Conservation (phyloP, 306 rosid species). For the Prinsepia uniflora region DNA sequence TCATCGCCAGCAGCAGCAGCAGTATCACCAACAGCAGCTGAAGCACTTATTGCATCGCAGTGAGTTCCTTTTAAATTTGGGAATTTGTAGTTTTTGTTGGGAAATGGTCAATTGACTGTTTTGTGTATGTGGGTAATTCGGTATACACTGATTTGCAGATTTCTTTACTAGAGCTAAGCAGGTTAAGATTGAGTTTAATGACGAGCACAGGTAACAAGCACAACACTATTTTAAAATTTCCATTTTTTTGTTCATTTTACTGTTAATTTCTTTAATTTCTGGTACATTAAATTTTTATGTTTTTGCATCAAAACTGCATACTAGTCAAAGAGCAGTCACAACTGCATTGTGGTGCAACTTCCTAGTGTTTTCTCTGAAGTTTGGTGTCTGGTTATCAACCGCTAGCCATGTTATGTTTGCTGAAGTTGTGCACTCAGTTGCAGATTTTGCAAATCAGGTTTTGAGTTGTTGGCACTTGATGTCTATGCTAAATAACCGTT, state of each 20-base stretch:
- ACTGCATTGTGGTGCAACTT: conserved; percentile 98
- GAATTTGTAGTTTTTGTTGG: neutral
- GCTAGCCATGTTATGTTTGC: conserved; percentile 95
- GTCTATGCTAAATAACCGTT: neutral
- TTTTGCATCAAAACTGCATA: conserved; percentile 16
- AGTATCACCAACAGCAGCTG: neutral
- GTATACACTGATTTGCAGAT: conserved; percentile 26
- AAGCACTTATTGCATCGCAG: conserved; percentile 44
- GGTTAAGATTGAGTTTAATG: conserved; percentile 52
- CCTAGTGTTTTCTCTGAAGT: conserved; percentile 95
- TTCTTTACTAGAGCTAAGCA: conserved; percentile 81
- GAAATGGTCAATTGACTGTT: neutral
- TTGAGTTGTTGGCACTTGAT: neutral
- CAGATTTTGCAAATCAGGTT: conserved; percentile 98
- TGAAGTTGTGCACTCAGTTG: conserved; percentile 84
- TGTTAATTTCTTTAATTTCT: neutral
- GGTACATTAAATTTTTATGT: neutral
- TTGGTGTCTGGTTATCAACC: conserved; percentile 78
- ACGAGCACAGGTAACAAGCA: conserved; percentile 61
- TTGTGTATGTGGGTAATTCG: conserved; percentile 4
- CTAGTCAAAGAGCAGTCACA: conserved; percentile 88
- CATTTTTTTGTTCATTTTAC: neutral
- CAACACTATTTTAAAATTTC: neutral
- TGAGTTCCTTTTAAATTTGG: conserved; percentile 19
- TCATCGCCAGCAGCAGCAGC: conserved; percentile 16